These are phyloP conservation scores for Colletotrichum gigasporum DNA, from an alignment of 2,329 filamentous ascomycete species.

Conservation along the genomic window DNA sequence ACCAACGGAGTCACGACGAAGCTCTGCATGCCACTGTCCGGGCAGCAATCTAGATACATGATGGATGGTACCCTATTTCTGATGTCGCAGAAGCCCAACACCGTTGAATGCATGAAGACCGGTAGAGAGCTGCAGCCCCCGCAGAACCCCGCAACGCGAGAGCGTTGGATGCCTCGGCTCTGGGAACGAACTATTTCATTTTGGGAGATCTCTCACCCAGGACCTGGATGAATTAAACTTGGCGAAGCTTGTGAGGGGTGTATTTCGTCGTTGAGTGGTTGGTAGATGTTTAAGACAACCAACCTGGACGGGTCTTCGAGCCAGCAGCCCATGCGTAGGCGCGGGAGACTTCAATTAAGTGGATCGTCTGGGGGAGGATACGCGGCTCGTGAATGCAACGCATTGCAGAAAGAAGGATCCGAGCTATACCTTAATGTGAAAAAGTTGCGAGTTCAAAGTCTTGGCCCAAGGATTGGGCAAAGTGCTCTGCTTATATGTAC, in stretches of 20 bases:
- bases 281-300: background rate
- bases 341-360: background rate
- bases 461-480: background rate
- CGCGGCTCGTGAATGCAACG: background rate
- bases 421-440: background rate
- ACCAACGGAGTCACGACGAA: background rate
- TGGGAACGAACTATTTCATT: background rate
- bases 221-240: background rate
- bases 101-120: background rate
- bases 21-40: background rate
- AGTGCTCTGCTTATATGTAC: background rate
- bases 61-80: background rate
- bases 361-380: conserved; percentile 11
- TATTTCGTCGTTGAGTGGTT: background rate
- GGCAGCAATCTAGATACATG: background rate
- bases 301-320: background rate
- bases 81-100: background rate
- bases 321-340: background rate
- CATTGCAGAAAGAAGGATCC: background rate
- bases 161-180: conserved; percentile 21
- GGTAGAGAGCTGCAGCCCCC: conserved; percentile 19
- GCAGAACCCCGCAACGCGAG: conserved; percentile 15
- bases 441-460: conserved; percentile 8
- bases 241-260: background rate
- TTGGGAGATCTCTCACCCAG: no score